Conservation (phyloP, 2,329 filamentous ascomycete genomes). For the Cladorrhinum sp. region DNA sequence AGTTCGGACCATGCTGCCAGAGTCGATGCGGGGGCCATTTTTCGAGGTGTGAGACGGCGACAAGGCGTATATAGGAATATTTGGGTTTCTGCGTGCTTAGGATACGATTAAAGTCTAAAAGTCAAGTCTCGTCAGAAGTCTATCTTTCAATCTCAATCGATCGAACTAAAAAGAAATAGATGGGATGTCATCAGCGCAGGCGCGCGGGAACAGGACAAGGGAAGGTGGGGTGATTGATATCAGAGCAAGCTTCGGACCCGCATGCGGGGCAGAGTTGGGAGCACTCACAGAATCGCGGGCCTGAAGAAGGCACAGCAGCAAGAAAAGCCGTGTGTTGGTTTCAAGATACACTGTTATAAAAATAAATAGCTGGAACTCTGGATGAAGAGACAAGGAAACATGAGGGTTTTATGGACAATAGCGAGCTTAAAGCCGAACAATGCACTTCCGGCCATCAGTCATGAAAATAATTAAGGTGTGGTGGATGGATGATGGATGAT, state of each 20-base stretch:
- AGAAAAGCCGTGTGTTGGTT: not conserved
- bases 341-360: not conserved
- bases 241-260: not conserved
- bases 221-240: not conserved
- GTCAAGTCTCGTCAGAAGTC: not conserved
- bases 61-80: not conserved
- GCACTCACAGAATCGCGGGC: not conserved
- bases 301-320: not conserved
- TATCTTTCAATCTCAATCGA: not conserved
- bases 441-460: not conserved
- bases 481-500: slow-evolving; percentile 60
- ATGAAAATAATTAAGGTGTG: not conserved
- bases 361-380: not conserved
- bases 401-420: not conserved
- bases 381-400: not conserved
- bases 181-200: not conserved
- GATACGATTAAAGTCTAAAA: not conserved
- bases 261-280: not conserved
- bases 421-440: not conserved
- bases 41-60: slow-evolving; percentile 26
- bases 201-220: not conserved
- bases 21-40: slow-evolving; percentile 81
- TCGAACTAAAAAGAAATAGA: not conserved
- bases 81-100: not conserved
- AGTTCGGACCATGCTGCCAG: slow-evolving; percentile 86